Evolutionary conservation across 2,329 filamentous ascomycete species (phyloP).

Genomic region (Alternaria gaisen): DNA sequence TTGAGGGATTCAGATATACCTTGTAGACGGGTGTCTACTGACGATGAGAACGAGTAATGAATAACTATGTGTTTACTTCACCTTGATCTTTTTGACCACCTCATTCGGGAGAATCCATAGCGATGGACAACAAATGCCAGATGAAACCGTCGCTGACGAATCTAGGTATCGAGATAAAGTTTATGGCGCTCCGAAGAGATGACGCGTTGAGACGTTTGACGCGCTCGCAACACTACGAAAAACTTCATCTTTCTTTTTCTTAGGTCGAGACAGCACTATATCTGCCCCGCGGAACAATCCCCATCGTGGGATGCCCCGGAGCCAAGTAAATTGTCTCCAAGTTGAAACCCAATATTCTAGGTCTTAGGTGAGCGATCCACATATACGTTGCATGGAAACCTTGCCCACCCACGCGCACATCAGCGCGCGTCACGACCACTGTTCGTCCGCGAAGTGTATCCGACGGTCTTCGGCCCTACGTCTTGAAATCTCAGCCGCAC

Average conservation of each 20-base stretch:
- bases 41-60: background rate
- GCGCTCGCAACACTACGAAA: background rate
- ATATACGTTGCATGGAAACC: background rate
- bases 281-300: background rate
- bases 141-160: background rate
- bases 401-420: background rate
- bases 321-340: background rate
- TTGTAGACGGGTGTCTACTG: constrained; percentile 14
- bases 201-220: background rate
- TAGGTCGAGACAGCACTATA: background rate
- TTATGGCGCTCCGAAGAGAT: background rate
- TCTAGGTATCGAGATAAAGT: background rate
- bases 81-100: background rate
- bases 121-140: background rate
- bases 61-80: background rate
- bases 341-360: background rate
- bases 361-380: background rate
- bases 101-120: background rate
- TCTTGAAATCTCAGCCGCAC: background rate
- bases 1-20: constrained; percentile 46
- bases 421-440: background rate
- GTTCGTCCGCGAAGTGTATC: background rate
- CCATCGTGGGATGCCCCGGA: background rate
- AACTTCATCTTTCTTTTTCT: background rate
- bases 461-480: background rate